Base-by-base conservation (phyloP, 1,284 basidiomycete genomes). In the Afroboletus lepidellus region DNA sequence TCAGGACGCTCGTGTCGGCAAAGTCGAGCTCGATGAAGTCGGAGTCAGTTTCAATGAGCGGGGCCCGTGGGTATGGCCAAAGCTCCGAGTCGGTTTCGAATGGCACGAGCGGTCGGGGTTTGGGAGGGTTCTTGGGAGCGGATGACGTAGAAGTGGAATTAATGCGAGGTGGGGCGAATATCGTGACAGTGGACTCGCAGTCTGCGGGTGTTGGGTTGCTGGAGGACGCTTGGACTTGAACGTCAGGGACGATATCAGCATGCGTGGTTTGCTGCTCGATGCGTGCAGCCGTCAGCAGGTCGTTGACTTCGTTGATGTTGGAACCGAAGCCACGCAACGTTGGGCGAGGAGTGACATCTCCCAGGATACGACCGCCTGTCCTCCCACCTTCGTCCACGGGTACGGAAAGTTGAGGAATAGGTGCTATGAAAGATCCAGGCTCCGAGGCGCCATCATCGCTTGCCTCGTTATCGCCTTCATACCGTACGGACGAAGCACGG, bases 11-110 rank as follows among this genome's bases (percentile, higher is more conserved):
- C 39, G 77, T 88, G 48, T 88, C 86, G 5, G 76, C 75, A 60
- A 86, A 88, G 62, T 85, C 83, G 42, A 88, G 77, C 64, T 88
- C 86, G 7, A 88, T 76, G 21, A 88, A 78, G 42, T 84, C 81
- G 3, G 72, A 72, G 46, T 74, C 72, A 0, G 66, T 62, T 54
- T 70, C 69, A 16, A 70, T 49, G 12, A 71, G 58, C 16, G 75
- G 74, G 3, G 74, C 72, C 15, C 77, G 77, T 0, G 81, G 77
- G 58, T 86, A 85, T 11, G 84, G 84, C 84, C 84, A 86, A 12
- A 85, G 70, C 32, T 82, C 79, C 23, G 80, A 80, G 57, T 82
- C 79, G 2, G 77, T 69, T 52, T 79, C 76, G 59, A 85, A 85
- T 0, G 82, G 84, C 0, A 84, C 73, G 23, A 83, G 74, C 6